Conservation (phyloP, 345 rosid species). For the Syzygium aqueum region DNA sequence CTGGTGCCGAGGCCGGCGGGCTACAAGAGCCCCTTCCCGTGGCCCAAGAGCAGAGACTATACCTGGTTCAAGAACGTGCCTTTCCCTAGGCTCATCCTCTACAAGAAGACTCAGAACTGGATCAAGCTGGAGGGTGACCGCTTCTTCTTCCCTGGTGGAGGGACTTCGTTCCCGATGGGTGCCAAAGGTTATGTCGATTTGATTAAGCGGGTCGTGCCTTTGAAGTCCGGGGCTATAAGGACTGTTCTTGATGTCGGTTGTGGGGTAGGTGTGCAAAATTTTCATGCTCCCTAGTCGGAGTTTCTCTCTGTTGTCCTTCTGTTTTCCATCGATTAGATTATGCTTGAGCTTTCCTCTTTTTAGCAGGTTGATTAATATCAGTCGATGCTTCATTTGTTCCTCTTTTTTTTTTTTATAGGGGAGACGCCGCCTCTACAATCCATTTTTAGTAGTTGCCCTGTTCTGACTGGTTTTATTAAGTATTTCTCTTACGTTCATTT, state of each 20-base stretch:
- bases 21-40: slow-evolving; percentile 39
- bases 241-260: slow-evolving; percentile 64
- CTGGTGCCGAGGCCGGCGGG: slow-evolving; percentile 52
- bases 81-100: slow-evolving; percentile 27
- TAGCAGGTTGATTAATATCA: neutral
- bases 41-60: slow-evolving; percentile 53
- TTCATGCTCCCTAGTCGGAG: neutral
- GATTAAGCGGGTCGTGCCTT: slow-evolving; percentile 31
- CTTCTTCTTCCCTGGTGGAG: slow-evolving; percentile 64
- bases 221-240: slow-evolving; percentile 48
- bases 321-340: neutral
- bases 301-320: neutral
- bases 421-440: neutral
- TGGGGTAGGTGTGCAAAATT: slow-evolving; percentile 27
- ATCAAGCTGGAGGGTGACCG: slow-evolving; percentile 37
- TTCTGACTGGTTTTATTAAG: neutral
- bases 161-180: slow-evolving; percentile 58
- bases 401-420: neutral
- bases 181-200: slow-evolving; percentile 48
- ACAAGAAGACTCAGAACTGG: slow-evolving; percentile 63
- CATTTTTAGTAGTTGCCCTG: neutral
- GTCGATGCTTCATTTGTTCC: neutral
- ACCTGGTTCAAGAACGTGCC: slow-evolving; percentile 63
- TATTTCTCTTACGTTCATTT: neutral
- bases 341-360: neutral